Evolutionary conservation across 2,329 filamentous ascomycete genomes (phyloP), one percentile per base, ranked within the genome.

Genomic region (Neophaeococcomyces aloes): DNA sequence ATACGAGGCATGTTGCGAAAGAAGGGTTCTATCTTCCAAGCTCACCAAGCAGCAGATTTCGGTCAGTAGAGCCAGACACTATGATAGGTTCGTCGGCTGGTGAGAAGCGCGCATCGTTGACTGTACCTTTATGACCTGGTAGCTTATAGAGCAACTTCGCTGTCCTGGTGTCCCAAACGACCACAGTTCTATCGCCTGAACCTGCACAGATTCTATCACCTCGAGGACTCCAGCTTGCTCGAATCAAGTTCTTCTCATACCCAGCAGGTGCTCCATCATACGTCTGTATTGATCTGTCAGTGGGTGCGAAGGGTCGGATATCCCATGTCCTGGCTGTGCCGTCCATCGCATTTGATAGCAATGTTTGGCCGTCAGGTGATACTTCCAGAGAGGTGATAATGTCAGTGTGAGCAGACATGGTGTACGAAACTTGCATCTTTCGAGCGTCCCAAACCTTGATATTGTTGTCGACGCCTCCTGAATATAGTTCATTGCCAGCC

Each of bases 371-470:
- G 61, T 98, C 89, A 0, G 91, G 89, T 2, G 89, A 95, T n/a
- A 96, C 77, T 42, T 83, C 74, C 36, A 98, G 71, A 10, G 87
- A 94, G 2, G 88, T 94, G 50, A 98, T 73, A 0, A 89, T 96
- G 60, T 98, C 91, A 42, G 79, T 82, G 61, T 98, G 91, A 0
- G 91, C 91, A 10, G 83, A 65, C 72, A 98, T 81, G 1, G 83
- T 82, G 64, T 96, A 95, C 4, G 86, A 79, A 2, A 93, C 76
- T 5, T 82, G 76, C 64, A 93, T 87, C 69, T 94, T 96, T 53
- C 91, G 79, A 58, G 96, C 67, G 64, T 98, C 91, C 89, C 91
- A 98, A 15, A 94, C 88, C 56, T 88, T 86, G 61, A 98, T 94
- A 56, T 93, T 87, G 59, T 96, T 95, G 66, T 96, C 91, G 54